Evolutionary conservation across 805 yeast species (phyloP).

Genomic region (Zygoascus bituminiphila): DNA sequence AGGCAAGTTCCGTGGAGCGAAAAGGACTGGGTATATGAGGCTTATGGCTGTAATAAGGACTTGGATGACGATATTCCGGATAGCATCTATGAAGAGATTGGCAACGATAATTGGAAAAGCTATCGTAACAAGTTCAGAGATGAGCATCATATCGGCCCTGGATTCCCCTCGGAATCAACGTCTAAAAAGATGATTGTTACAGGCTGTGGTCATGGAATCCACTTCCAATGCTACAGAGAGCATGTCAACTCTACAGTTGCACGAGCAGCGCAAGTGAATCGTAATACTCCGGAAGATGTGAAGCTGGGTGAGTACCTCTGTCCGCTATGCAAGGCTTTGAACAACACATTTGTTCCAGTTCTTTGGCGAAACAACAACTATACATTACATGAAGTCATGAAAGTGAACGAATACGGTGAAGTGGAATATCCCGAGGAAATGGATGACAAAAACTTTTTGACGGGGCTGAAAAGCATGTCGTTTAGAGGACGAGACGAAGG

Average conservation of each 20-base stretch:
- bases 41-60: constrained; percentile 47
- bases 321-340: constrained; percentile 83
- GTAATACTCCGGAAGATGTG: constrained; percentile 70
- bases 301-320: constrained; percentile 72
- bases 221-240: constrained; percentile 57
- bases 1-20: constrained; percentile 57
- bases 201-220: constrained; percentile 95
- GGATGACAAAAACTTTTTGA: constrained; percentile 1
- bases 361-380: constrained; percentile 46
- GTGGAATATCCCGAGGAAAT: constrained; percentile 1
- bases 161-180: constrained; percentile 39
- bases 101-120: constrained; percentile 31
- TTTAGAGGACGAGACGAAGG: neutral
- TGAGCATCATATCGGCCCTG: constrained; percentile 55
- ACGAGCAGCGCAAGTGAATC: constrained; percentile 63
- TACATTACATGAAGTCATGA: neutral
- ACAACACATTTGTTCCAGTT: constrained; percentile 76
- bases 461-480: neutral
- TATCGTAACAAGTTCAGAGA: constrained; percentile 34
- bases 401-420: constrained; percentile 2
- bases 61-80: constrained; percentile 21
- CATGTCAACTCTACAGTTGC: constrained; percentile 51
- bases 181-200: constrained; percentile 35
- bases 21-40: constrained; percentile 55
- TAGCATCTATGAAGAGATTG: constrained; percentile 10